A percentile compares a stretch with the other conserved stretches of the same genome.
phyloP scores from a whole-genome alignment of 2,329 filamentous ascomycete genomes.

The Colletotrichum sp. region DNA sequence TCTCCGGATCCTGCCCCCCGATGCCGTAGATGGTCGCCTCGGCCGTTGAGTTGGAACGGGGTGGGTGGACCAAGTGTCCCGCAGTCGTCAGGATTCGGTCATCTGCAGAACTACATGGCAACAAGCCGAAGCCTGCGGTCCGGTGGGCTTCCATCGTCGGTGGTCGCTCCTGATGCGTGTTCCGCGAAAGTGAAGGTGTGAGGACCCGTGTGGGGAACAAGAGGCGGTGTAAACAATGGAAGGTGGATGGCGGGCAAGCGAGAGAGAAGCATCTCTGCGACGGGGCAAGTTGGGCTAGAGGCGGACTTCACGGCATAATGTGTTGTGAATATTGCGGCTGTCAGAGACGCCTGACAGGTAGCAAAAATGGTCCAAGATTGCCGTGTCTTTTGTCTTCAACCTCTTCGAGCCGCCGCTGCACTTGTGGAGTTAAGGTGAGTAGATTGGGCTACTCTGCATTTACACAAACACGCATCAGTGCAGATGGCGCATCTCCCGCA shows the following conservation, averaged over 20 bases:
- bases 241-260: background rate
- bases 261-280: conserved; percentile 1
- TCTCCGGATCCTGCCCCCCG: conserved; percentile 2
- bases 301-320: background rate
- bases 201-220: conserved; percentile 11
- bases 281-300: background rate
- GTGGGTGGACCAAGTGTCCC: conserved; percentile 1
- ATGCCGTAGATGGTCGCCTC: conserved; percentile 14
- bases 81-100: conserved; percentile 8
- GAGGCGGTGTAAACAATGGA: conserved; percentile 10
- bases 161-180: background rate
- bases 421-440: background rate
- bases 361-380: background rate
- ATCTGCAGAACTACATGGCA: background rate
- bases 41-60: conserved; percentile 8
- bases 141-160: background rate
- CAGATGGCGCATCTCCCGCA: background rate
- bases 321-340: background rate
- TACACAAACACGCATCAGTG: background rate
- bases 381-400: background rate
- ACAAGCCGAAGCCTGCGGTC: conserved; percentile 6
- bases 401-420: background rate
- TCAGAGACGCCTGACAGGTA: background rate
- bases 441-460: background rate
- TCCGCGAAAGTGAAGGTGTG: background rate